These are phyloP conservation scores for Sporisorium graminicola DNA, from an alignment of 1,284 basidiomycete species.

Conservation along the genomic window DNA sequence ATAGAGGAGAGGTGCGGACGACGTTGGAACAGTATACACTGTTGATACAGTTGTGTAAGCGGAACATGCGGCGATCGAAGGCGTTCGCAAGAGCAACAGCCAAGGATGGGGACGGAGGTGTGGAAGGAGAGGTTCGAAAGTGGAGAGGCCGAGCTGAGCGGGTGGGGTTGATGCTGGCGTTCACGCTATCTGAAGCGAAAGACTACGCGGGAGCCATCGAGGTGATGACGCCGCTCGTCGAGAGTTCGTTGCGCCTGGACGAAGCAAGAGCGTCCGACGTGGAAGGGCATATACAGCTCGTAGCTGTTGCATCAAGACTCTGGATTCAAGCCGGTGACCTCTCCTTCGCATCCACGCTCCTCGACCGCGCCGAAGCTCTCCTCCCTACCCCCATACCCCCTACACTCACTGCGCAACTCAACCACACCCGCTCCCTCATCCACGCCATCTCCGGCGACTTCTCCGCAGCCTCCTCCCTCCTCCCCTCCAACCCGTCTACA, in stretches of 20 bases:
- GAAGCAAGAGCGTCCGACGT: not conserved
- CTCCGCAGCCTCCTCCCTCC: not conserved
- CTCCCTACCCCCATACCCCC: not conserved
- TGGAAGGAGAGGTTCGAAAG: slow-evolving; percentile 8
- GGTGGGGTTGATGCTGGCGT: slow-evolving; percentile 31
- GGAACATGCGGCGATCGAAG: slow-evolving; percentile 5
- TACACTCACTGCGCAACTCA: not conserved
- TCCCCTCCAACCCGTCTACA: not conserved
- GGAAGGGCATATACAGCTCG: slow-evolving; percentile 6
- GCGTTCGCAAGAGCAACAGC: not conserved
- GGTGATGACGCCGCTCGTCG: slow-evolving; percentile 23
- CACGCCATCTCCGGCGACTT: slow-evolving; percentile 2
- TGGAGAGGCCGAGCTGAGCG: slow-evolving; percentile 30
- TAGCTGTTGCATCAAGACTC: slow-evolving; percentile 12
- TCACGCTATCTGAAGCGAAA: slow-evolving; percentile 29
- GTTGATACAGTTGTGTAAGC: slow-evolving; percentile 18
- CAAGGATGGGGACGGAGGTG: not conserved
- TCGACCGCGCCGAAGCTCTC: not conserved
- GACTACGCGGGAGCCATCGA: slow-evolving; percentile 30
- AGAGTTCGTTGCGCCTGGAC: not conserved
- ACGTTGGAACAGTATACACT: slow-evolving; percentile 20
- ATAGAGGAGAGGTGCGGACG: slow-evolving; percentile 11
- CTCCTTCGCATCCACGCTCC: not conserved
- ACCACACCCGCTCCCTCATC: not conserved
- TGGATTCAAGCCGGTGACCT: slow-evolving; percentile 37